These are phyloP conservation scores for Kentomonas sorsogonicus DNA, from an alignment of 208 protist genomes.

Conservation along the genomic window DNA sequence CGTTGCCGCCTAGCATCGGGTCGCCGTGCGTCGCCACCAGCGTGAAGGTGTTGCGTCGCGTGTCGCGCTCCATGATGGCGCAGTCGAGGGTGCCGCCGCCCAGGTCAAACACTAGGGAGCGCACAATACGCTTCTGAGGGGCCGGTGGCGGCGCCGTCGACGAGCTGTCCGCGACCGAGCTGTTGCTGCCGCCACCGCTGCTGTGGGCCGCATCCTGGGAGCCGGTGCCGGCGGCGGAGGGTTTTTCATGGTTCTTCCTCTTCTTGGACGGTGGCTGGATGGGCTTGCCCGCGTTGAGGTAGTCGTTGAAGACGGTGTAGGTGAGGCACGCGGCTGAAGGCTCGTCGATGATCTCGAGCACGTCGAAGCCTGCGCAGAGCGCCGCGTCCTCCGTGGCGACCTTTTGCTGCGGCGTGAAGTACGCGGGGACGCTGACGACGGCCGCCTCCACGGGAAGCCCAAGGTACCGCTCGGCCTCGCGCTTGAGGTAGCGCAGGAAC, in stretches of 20 bases:
- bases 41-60: slow-evolving; percentile 41
- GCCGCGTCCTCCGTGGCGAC: slow-evolving; percentile 91
- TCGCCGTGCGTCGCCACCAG: slow-evolving; percentile 88
- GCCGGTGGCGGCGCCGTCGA: background rate
- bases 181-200: no score
- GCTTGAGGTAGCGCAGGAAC: slow-evolving; percentile 89
- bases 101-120: slow-evolving; percentile 87
- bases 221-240: background rate
- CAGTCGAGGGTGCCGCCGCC: slow-evolving; percentile 90
- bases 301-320: slow-evolving; percentile 75
- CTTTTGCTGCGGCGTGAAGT: slow-evolving; percentile 90
- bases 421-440: slow-evolving; percentile 89
- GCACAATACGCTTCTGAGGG: slow-evolving; percentile 33
- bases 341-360: slow-evolving; percentile 92
- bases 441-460: slow-evolving; percentile 76
- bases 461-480: slow-evolving; percentile 78
- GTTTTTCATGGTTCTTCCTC: background rate
- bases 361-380: slow-evolving; percentile 86
- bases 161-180: background rate
- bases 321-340: slow-evolving; percentile 85
- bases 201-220: slow-evolving; percentile 10
- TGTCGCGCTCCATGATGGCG: slow-evolving; percentile 87
- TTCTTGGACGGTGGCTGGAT: background rate
- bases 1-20: slow-evolving; percentile 86
- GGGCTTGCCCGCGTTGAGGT: background rate